Evolutionary conservation across 257 asterid species (phyloP).

Genomic region (Echium plantagineum): DNA sequence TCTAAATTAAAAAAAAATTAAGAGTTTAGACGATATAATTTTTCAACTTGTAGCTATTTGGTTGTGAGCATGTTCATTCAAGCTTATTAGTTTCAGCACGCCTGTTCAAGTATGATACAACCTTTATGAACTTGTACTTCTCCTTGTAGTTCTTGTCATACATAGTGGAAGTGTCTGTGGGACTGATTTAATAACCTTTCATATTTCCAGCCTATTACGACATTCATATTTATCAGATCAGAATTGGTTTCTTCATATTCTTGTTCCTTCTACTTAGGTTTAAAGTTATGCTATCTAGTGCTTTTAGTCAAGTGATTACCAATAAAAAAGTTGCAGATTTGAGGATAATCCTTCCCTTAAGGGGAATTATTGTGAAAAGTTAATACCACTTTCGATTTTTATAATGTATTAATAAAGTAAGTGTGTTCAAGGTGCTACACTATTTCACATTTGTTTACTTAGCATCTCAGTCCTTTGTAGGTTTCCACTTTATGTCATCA

Average conservation of each 20-base stretch:
- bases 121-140: not conserved
- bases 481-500: conserved; percentile 8
- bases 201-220: not conserved
- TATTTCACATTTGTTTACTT: conserved; percentile 14
- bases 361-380: conserved; percentile 4
- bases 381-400: conserved; percentile 3
- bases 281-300: not conserved
- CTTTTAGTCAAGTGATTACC: not conserved
- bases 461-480: conserved; percentile 16
- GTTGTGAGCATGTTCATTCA: too few relatives aligned
- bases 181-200: not conserved
- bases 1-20: too few relatives aligned
- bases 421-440: not conserved
- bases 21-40: too few relatives aligned
- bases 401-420: not conserved
- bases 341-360: conserved; percentile 4
- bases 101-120: too few relatives aligned
- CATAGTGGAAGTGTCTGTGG: not conserved
- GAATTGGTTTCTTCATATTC: not conserved
- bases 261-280: not conserved
- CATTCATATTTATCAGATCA: not conserved
- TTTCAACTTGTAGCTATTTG: too few relatives aligned
- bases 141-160: not conserved
- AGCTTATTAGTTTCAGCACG: too few relatives aligned
- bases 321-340: not conserved